These are phyloP conservation scores for Boletales sp. DNA, from an alignment of 768 basidiomycete species.

Conservation along the genomic window DNA sequence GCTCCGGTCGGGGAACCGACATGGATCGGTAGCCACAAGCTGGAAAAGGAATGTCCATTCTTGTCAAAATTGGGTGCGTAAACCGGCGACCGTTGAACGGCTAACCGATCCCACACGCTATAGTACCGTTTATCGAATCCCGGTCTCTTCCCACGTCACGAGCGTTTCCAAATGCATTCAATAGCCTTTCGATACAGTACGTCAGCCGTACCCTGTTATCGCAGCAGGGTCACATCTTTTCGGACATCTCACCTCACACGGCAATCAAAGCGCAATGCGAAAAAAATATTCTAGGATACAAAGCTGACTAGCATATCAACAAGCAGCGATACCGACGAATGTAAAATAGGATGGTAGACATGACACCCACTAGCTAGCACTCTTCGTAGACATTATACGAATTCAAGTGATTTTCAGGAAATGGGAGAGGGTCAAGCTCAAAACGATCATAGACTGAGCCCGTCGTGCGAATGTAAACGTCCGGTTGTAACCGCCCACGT, in stretches of 20 bases:
- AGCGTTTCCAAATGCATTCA: conserved; percentile 61
- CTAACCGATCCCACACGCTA: conserved; percentile 5
- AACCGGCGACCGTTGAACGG: neutral
- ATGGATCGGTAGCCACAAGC: conserved; percentile 22
- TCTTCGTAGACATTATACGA: conserved; percentile 57
- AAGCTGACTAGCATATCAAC: conserved; percentile 28
- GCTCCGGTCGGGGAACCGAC: neutral
- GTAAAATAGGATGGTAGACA: conserved; percentile 29
- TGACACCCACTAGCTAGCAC: conserved; percentile 58
- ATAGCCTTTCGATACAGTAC: conserved; percentile 60
- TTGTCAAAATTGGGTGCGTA: conserved; percentile 51
- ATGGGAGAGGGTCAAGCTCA: conserved; percentile 70
- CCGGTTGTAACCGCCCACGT: conserved; percentile 47
- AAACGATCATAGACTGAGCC: conserved; percentile 61
- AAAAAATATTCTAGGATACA: conserved; percentile 22
- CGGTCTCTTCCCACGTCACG: conserved; percentile 47
- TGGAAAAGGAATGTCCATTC: conserved; percentile 50
- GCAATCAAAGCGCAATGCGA: neutral
- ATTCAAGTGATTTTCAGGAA: conserved; percentile 46
- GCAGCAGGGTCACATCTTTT: conserved; percentile 23
- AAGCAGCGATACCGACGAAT: conserved; percentile 17
- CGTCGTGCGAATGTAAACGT: conserved; percentile 60
- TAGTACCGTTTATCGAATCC: conserved; percentile 49
- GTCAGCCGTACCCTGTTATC: conserved; percentile 23
- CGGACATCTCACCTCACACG: conserved; percentile 11